phyloP scores from a whole-genome alignment of 148 eudicot species.

The Arctostaphylos glauca region DNA sequence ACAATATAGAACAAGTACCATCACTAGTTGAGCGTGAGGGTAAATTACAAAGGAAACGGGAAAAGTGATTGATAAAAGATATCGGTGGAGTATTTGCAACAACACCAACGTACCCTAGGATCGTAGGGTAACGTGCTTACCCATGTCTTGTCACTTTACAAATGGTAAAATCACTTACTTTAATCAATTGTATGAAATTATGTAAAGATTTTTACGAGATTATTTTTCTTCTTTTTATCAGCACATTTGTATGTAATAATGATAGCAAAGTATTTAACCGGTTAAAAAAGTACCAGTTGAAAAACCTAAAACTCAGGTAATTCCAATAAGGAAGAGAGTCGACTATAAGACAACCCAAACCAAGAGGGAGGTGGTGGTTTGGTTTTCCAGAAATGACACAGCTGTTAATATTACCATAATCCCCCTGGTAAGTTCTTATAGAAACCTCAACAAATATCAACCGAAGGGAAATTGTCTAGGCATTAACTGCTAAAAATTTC shows the following conservation, averaged over 20 bases:
- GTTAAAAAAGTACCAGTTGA: neutral
- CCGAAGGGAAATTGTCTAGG: neutral
- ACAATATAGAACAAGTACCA: conserved; percentile 2
- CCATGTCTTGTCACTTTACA: neutral
- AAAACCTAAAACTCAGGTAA: neutral
- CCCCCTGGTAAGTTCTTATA: neutral
- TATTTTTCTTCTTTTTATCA: neutral
- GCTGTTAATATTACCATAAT: neutral
- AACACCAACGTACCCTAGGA: neutral
- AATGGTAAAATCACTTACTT: conserved; percentile 7
- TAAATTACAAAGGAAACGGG: neutral
- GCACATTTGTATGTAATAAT: neutral
- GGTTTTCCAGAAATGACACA: neutral
- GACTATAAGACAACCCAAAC: neutral
- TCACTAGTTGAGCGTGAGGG: neutral
- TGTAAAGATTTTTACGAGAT: neutral
- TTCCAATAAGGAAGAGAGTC: neutral
- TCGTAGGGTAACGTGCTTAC: neutral
- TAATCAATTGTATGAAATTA: neutral
- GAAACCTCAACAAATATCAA: neutral
- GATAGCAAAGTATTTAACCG: neutral
- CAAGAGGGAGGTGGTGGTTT: neutral
- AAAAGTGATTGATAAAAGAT: neutral
- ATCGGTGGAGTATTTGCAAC: neutral
- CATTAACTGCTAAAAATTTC: neutral